These are phyloP conservation scores for Dioscorea dumetorum DNA, from an alignment of 106 monocot genomes.

Conservation along the genomic window DNA sequence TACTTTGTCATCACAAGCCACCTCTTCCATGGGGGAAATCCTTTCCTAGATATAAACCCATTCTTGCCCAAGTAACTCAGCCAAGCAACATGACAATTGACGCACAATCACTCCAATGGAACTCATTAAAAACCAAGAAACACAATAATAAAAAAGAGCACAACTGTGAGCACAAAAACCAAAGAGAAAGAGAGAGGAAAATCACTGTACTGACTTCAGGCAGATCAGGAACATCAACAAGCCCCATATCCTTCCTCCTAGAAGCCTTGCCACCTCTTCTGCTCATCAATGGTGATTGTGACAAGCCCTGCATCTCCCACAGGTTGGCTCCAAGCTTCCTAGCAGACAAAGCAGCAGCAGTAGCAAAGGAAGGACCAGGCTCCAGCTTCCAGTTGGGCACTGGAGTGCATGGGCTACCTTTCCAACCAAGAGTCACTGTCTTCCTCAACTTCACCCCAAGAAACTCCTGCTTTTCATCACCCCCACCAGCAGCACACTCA, in stretches of 20 bases:
- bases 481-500: neutral
- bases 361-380: neutral
- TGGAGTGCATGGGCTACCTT: conserved; percentile 41
- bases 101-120: no score
- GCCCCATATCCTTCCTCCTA: neutral
- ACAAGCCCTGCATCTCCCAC: conserved; percentile 50
- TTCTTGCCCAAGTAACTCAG: no score
- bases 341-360: conserved; percentile 29
- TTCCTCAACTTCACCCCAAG: conserved; percentile 36
- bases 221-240: no score
- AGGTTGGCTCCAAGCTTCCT: conserved; percentile 58
- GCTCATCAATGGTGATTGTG: neutral
- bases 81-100: no score
- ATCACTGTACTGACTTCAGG: neutral
- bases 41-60: no score
- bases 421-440: conserved; percentile 12
- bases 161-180: no score
- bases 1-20: no score
- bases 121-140: no score
- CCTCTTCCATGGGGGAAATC: no score
- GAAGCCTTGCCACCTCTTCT: neutral
- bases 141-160: no score
- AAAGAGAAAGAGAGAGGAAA: neutral
- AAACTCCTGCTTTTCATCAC: conserved; percentile 14
- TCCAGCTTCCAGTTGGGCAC: conserved; percentile 57